Evolutionary conservation across 345 rosid genomes (phyloP), one percentile per base, ranked within the genome.

Genomic region (Noccaea caerulescens): DNA sequence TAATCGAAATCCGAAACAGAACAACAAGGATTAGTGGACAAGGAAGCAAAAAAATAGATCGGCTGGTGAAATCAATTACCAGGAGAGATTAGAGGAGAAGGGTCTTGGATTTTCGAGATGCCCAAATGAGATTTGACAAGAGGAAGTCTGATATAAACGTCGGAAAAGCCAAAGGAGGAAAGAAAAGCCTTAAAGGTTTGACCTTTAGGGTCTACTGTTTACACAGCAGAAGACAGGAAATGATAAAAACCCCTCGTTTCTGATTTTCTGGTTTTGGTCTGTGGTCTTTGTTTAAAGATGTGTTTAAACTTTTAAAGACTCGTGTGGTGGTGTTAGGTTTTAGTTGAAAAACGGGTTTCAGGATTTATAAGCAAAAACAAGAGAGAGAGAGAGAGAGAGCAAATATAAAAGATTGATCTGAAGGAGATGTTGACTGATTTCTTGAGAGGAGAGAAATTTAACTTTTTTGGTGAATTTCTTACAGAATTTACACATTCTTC

Each of bases 201-300:
- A 76, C 80, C 72, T 76, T 70, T 42, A 3, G 32, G 58, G 36
- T 45, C 13, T 8, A 70, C 76, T 64, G 80, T 70, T 76, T 70
- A 70, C 62, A 57, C 71, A 34, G 13, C 49, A 76, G 46, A 76
- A 33, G 54, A 56, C 70, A 46, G 16, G 12, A 54, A 69, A 33
- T 23, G 34, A 59, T 43, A 43, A 43, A 43, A 33, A n/a, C 58
- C n/a, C 52, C 18, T 20, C 39, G 18, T 32, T 66, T 56, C 37
- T 72, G 70, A 14, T 54, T 11, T 44, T 33, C 6, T 25, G 63
- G 4, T 18, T 63, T 71, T 64, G 20, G 71, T 55, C 25, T 73
- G 72, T 73, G 77, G 72, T 73, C 77, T 58, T 73, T 66, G 72
- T 73, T 66, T 68, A 2, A 51, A 36, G 79, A 41, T 73, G 72